A percentile compares a stretch with the other conserved stretches of the same genome.
Conservation (phyloP, 2,329 filamentous ascomycete species). For the Calonectria naviculata region DNA sequence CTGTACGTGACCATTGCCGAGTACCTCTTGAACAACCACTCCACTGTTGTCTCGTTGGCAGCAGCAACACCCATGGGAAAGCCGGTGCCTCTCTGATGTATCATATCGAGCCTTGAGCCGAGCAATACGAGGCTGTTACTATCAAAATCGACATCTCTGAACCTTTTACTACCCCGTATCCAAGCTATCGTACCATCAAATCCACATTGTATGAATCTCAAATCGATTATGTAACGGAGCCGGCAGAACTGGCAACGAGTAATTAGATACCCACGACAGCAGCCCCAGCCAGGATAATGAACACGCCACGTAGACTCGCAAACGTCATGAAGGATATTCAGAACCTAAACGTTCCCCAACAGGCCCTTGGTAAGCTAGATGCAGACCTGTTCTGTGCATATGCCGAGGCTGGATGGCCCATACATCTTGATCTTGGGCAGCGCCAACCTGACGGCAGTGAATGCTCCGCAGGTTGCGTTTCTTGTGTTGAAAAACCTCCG, state of each 20-base stretch:
- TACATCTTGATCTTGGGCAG: background rate
- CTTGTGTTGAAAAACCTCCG: background rate
- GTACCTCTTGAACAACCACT: background rate
- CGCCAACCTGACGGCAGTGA: background rate
- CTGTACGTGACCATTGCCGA: background rate
- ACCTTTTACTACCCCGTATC: background rate
- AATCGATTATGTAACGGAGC: conserved; percentile 1
- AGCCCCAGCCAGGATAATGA: background rate
- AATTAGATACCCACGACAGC: conserved; percentile 17
- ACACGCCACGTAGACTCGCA: conserved; percentile 12
- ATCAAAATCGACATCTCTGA: background rate
- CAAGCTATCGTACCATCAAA: conserved; percentile 6
- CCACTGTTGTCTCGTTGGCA: background rate
- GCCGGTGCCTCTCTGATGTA: background rate
- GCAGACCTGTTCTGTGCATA: background rate
- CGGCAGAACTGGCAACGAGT: background rate
- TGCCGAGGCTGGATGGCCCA: background rate
- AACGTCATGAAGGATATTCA: conserved; percentile 16
- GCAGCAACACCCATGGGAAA: background rate
- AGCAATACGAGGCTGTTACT: conserved; percentile 3
- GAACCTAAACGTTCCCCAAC: background rate
- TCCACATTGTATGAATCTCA: background rate
- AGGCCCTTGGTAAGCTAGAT: background rate
- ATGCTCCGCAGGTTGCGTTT: background rate
- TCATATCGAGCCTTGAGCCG: conserved; percentile 7